Conservation (phyloP, 2,329 filamentous ascomycete genomes). For the Colletotrichum chrysophilum region DNA sequence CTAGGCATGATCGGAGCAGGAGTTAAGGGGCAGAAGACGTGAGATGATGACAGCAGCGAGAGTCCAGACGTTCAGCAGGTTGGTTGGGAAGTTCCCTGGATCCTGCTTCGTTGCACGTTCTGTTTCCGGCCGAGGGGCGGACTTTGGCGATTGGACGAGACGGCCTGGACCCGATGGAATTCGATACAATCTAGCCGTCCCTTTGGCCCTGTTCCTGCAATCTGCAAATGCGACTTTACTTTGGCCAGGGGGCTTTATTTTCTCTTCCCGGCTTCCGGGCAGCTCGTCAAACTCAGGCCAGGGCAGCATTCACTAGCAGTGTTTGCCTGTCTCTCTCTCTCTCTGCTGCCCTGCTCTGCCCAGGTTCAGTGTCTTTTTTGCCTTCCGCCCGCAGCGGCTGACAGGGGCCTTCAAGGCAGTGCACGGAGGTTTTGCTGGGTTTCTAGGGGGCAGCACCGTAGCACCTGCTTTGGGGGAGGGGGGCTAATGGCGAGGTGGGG, state of each 20-base stretch:
- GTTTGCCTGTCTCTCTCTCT: neutral
- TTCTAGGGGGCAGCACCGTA: neutral
- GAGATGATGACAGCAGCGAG: neutral
- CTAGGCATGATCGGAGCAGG: neutral
- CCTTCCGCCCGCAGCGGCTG: neutral
- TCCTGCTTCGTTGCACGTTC: neutral
- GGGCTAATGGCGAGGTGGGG: neutral
- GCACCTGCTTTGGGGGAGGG: neutral
- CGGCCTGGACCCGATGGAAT: neutral
- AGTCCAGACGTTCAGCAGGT: neutral
- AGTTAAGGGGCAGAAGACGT: neutral
- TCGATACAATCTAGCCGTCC: neutral
- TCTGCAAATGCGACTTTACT: neutral
- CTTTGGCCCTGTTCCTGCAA: neutral
- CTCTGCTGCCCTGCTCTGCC: neutral
- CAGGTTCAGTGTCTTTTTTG: neutral
- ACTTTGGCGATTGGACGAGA: neutral
- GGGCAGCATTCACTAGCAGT: neutral
- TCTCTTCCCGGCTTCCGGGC: neutral
- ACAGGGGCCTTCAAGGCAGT: neutral
- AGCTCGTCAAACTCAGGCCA: neutral
- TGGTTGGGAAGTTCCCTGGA: neutral
- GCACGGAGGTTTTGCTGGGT: neutral
- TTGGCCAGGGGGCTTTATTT: neutral
- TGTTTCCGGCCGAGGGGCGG: slow-evolving; percentile 5